A percentile compares a stretch with the other conserved stretches of the same genome.
These are phyloP conservation scores for Fusarium albosuccineum DNA, from an alignment of 2,329 filamentous ascomycete genomes.

Conservation along the genomic window DNA sequence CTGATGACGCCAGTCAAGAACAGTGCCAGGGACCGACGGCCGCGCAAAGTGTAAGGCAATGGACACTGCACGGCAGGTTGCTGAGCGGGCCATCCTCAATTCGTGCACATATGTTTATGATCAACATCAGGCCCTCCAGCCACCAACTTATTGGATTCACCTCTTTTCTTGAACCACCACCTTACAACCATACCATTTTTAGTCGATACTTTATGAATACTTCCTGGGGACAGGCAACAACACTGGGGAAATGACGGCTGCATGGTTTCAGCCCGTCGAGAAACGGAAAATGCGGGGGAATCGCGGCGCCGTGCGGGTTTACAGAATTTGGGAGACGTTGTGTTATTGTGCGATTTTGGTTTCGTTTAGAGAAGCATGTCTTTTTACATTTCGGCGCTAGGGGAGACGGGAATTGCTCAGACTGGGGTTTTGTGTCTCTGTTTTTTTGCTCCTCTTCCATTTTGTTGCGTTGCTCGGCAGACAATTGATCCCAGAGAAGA, in stretches of 20 bases:
- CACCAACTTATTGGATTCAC: slow-evolving; percentile 42
- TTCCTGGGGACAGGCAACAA: slow-evolving; percentile 28
- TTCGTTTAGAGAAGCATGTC: slow-evolving; percentile 40
- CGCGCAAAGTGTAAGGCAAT: slow-evolving; percentile 44
- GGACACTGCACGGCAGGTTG: too few relatives aligned
- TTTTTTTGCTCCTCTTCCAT: slow-evolving; percentile 14
- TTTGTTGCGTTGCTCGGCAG: slow-evolving; percentile 17
- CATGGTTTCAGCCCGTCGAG: slow-evolving; percentile 39
- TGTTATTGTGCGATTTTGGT: slow-evolving; percentile 29
- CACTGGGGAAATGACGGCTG: slow-evolving; percentile 34
- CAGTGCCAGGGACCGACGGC: slow-evolving; percentile 51
- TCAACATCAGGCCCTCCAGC: slow-evolving; percentile 24
- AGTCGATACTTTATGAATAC: slow-evolving; percentile 40
- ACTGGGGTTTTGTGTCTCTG: slow-evolving; percentile 20
- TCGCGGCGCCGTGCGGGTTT: slow-evolving; percentile 32
- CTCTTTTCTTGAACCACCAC: slow-evolving; percentile 46
- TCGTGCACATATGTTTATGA: slow-evolving; percentile 19
- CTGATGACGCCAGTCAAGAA: slow-evolving; percentile 66
- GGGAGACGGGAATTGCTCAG: slow-evolving; percentile 27
- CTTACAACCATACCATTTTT: slow-evolving; percentile 49
- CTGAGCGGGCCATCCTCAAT: not conserved
- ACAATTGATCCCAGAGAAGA: slow-evolving; percentile 16
- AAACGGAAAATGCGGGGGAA: slow-evolving; percentile 27
- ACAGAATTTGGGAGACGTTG: slow-evolving; percentile 22
- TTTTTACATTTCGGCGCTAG: slow-evolving; percentile 37